Percentiles rank a stretch among this genome's conserved stretches.
Evolutionary conservation across 768 basidiomycete genomes (phyloP).

Genomic region (Auricularia cornea): DNA sequence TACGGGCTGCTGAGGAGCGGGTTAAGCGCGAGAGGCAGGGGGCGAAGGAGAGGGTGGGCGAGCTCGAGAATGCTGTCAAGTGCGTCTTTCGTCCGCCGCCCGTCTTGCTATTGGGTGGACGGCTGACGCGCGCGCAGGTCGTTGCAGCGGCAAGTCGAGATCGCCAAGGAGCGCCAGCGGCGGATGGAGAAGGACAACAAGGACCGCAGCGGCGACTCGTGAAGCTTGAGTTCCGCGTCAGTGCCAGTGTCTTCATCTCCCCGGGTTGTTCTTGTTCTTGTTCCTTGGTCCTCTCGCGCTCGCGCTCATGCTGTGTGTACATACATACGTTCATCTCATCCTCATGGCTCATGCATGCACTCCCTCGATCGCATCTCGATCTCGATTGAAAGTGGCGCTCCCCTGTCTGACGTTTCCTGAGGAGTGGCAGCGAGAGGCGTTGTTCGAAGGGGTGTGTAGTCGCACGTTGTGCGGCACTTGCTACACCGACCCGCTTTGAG

Average conservation of each 20-base stretch:
- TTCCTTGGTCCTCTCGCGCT: too few species aligned
- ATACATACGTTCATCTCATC: too few species aligned
- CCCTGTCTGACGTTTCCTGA: too few species aligned
- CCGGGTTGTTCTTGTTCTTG: too few species aligned
- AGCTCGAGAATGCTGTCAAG: conserved; percentile 68
- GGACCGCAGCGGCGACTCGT: background rate
- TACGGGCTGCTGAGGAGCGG: conserved; percentile 81
- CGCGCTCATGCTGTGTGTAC: too few species aligned
- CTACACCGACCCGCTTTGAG: too few species aligned
- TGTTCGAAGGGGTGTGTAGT: too few species aligned
- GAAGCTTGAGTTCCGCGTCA: background rate
- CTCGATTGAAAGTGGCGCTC: too few species aligned
- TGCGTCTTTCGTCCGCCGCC: conserved; percentile 23
- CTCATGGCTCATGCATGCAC: too few species aligned
- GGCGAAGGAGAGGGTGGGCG: conserved; percentile 72
- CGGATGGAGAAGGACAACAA: background rate
- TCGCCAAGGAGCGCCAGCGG: conserved; percentile 55
- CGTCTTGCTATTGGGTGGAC: background rate
- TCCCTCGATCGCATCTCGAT: too few species aligned
- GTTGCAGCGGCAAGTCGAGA: conserved; percentile 66
- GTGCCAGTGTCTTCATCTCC: background rate
- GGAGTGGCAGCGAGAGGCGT: too few species aligned
- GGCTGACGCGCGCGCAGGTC: conserved; percentile 36
- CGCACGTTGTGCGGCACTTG: too few species aligned
- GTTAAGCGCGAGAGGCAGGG: conserved; percentile 92